Base-by-base conservation (phyloP, 768 basidiomycete genomes). In the Tricholoma hemisulphureum region DNA sequence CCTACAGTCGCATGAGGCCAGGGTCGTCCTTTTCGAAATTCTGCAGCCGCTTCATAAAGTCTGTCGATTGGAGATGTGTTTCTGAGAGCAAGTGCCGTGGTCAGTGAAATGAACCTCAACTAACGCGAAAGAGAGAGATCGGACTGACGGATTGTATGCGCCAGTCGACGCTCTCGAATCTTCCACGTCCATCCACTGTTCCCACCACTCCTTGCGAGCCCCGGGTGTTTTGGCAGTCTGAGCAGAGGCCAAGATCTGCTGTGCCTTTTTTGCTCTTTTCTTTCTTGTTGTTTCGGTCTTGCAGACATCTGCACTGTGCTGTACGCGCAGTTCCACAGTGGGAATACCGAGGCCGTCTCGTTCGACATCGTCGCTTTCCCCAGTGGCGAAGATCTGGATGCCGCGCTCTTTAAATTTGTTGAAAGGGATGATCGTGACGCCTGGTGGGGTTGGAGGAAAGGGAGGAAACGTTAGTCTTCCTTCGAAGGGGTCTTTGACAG, bases 111-210 rank as follows among this genome's bases (percentile, higher is more conserved):
- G 6, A 24, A 18, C 21, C 8, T 35, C 21, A 31, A 31, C 32
- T 16, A 20, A 43, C 24, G 57, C 13, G 24, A 48, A 37, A 28
- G 55, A 35, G 45, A 35, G 49, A 31, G 21, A 26, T 34, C 18
- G 7, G 14, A 74, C 85, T 63, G 60, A 89, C 88, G 73, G 68
- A 65, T 88, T 76, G 56, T 80, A 81, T 32, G 70, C 73, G 39
- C 70, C 71, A 48, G 9, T 29, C 26, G 65, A 71, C 35, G 74
- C 69, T 57, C 83, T 74, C 29, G 77, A 69, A 49, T 76, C 69
- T 67, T 91, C 88, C 3, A 73, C 75, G 39, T 86, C 82, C 51
- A 80, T 81, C 90, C 90, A 92, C n/a, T 82, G 73, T 58, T 89
- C 83, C 74, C 80, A 88, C 89, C 89, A 92, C 39, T 75, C 73